Percentiles rank a stretch among this genome's conserved stretches.
Conservation (phyloP, 2,329 filamentous ascomycete species). For the Lithohypha guttulata region DNA sequence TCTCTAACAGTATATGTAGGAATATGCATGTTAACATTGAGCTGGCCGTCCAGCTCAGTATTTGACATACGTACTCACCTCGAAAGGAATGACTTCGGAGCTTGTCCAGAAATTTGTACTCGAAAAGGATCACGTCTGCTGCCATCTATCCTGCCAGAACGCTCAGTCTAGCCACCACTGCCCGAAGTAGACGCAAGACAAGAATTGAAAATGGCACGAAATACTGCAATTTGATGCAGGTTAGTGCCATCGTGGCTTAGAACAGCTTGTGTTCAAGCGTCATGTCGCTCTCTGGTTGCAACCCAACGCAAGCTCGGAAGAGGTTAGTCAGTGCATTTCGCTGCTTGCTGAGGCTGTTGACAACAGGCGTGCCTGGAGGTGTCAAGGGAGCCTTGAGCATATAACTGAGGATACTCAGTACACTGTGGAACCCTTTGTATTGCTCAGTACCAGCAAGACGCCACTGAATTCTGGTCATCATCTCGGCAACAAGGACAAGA, state of each 20-base stretch:
- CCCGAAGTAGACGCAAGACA: background rate
- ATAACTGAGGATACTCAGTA: conserved; percentile 94
- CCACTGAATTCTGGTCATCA: conserved; percentile 98
- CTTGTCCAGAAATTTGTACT: no score
- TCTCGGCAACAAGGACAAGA: conserved; percentile 80
- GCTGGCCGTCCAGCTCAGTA: no score
- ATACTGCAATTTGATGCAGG: background rate
- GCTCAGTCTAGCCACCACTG: background rate
- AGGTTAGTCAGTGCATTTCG: conserved; percentile 91
- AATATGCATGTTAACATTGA: no score
- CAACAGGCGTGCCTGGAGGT: conserved; percentile 84
- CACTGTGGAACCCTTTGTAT: conserved; percentile 91
- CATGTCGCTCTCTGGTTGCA: conserved; percentile 98
- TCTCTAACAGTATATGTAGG: no score
- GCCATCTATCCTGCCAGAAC: no score
- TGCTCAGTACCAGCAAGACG: conserved; percentile 46
- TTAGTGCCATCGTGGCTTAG: conserved; percentile 31
- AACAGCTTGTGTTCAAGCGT: conserved; percentile 98
- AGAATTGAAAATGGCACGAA: background rate
- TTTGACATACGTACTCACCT: no score
- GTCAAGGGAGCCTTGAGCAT: conserved; percentile 96
- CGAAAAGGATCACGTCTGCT: no score
- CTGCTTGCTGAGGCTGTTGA: conserved; percentile 95
- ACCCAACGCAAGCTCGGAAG: conserved; percentile 91
- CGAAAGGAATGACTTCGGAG: no score